phyloP scores from a whole-genome alignment of 2,329 filamentous ascomycete species.

The Scytalidium lignicola region DNA sequence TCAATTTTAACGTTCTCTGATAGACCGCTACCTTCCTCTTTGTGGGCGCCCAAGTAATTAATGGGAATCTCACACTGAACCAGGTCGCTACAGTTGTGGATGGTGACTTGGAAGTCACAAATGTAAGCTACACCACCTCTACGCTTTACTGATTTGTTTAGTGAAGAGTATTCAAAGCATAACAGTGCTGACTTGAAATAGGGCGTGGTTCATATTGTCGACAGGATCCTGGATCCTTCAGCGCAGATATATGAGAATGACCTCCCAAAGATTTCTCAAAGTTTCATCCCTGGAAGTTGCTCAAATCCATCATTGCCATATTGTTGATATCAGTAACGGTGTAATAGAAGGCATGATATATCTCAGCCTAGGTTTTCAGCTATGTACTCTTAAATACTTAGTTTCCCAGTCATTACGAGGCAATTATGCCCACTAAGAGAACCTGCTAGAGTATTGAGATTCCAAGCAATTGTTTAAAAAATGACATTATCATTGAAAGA shows the following conservation, averaged over 20 bases:
- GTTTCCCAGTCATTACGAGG: too few relatives aligned
- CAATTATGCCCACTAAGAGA: too few relatives aligned
- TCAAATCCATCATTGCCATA: slow-evolving; percentile 22
- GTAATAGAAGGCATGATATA: too few relatives aligned
- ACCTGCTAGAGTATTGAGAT: too few relatives aligned
- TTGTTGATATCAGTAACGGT: slow-evolving; percentile 11
- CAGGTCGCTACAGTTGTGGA: slow-evolving; percentile 15
- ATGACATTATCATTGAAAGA: too few relatives aligned
- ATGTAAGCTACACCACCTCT: slow-evolving; percentile 10
- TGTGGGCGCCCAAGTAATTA: slow-evolving; percentile 16
- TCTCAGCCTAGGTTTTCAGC: too few relatives aligned
- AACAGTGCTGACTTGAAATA: slow-evolving; percentile 1
- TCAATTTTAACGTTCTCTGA: too few relatives aligned
- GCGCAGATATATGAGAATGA: slow-evolving; percentile 22
- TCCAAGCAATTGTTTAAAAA: too few relatives aligned
- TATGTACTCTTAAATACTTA: too few relatives aligned
- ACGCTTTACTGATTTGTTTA: not conserved
- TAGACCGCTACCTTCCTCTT: slow-evolving; percentile 22
- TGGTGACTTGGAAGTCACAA: slow-evolving; percentile 12
- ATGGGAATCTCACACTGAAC: slow-evolving; percentile 17
- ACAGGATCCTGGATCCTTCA: slow-evolving; percentile 21
- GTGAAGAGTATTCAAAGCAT: not conserved
- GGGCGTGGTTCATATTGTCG: slow-evolving; percentile 23
- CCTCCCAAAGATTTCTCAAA: slow-evolving; percentile 16
- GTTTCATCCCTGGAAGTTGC: slow-evolving; percentile 24